Conservation (phyloP, 2,329 filamentous ascomycete genomes). For the Parascedosporium putredinis region DNA sequence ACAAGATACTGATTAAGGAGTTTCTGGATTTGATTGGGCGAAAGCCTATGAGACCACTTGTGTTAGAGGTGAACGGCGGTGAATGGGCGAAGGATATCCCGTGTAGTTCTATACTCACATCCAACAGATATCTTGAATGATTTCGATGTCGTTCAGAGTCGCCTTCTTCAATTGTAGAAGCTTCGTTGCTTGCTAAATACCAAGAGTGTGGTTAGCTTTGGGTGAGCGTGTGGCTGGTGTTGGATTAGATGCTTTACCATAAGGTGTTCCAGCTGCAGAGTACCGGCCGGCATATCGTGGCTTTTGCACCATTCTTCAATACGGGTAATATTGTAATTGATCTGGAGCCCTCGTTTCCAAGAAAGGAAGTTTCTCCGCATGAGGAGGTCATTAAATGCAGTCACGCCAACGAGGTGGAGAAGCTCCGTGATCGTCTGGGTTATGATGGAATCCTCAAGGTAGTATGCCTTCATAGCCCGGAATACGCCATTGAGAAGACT, state of each 20-base stretch:
- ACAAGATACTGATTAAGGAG: conserved; percentile 97
- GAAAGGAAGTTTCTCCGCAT: conserved; percentile 98
- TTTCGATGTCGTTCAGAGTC: conserved; percentile 97
- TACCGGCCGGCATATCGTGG: conserved; percentile 98
- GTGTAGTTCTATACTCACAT: conserved; percentile 58
- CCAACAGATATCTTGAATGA: conserved; percentile 99
- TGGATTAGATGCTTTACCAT: conserved; percentile 51
- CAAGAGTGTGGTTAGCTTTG: background rate
- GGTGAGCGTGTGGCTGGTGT: background rate
- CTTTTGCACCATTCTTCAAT: conserved; percentile 99
- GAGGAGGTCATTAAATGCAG: conserved; percentile 93
- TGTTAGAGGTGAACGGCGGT: conserved; percentile 4
- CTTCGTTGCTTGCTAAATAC: conserved; percentile 80
- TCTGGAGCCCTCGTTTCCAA: conserved; percentile 97
- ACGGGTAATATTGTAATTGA: conserved; percentile 99
- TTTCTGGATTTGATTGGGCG: conserved; percentile 98
- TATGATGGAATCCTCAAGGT: conserved; percentile 91
- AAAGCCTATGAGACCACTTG: conserved; percentile 51
- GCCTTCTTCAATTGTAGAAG: conserved; percentile 97
- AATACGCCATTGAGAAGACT: conserved; percentile 94
- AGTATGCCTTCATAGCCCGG: conserved; percentile 98
- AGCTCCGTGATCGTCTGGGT: conserved; percentile 93
- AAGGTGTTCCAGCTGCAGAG: conserved; percentile 90
- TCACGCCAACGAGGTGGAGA: conserved; percentile 85
- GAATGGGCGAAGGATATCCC: background rate